phyloP scores from a whole-genome alignment of 176 grass and related monocot species.

The Echinochloa phyllopogon region DNA sequence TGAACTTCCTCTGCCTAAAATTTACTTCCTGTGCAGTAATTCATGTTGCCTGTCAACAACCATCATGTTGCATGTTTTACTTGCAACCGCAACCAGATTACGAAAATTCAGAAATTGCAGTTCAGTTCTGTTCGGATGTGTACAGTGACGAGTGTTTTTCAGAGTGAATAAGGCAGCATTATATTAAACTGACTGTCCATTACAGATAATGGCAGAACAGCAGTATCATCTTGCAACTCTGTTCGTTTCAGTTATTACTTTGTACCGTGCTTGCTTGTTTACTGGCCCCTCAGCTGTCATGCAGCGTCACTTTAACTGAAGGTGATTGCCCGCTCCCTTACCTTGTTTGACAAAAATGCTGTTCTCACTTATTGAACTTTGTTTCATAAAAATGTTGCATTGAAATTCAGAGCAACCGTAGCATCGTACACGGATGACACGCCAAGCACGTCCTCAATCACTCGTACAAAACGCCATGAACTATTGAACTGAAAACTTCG shows the following conservation, averaged over 20 bases:
- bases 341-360: background rate
- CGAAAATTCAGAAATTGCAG: background rate
- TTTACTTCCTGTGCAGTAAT: background rate
- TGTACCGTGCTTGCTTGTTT: background rate
- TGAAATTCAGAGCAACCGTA: background rate
- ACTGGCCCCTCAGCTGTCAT: background rate
- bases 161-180: no score
- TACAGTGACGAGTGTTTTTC: background rate
- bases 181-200: no score
- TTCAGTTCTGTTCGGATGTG: background rate
- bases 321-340: background rate
- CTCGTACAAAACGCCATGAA: background rate
- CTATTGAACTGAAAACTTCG: no score
- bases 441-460: background rate
- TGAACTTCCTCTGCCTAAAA: background rate
- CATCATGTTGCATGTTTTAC: background rate
- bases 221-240: background rate
- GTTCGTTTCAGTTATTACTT: background rate
- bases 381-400: background rate
- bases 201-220: no score
- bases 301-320: background rate
- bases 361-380: background rate
- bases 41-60: no score
- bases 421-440: background rate
- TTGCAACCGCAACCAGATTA: background rate